phyloP scores from a whole-genome alignment of 345 rosid genomes.

The Lepidium africanum region DNA sequence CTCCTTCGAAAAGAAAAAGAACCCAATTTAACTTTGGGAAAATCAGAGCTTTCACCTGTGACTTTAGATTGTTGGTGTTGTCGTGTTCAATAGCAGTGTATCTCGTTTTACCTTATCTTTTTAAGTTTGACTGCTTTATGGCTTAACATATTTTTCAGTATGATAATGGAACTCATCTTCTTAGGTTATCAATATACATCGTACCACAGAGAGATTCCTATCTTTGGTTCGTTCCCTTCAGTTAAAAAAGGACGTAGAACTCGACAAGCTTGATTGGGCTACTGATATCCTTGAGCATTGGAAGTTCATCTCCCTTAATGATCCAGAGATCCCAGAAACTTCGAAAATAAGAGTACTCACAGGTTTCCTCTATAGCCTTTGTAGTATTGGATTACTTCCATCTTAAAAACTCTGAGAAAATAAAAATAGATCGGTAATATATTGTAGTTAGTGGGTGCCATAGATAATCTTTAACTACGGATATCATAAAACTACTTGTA shows the following conservation, averaged over 20 bases:
- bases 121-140: background rate
- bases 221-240: slow-evolving; percentile 53
- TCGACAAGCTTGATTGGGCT: slow-evolving; percentile 41
- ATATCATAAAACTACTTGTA: background rate
- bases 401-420: background rate
- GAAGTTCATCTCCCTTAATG: slow-evolving; percentile 21
- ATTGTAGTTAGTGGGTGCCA: background rate
- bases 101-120: slow-evolving; percentile 10
- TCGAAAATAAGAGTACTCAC: slow-evolving; percentile 58
- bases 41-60: background rate
- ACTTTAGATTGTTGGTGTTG: background rate
- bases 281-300: slow-evolving; percentile 39
- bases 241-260: slow-evolving; percentile 30
- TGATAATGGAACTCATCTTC: slow-evolving; percentile 10
- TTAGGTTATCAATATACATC: slow-evolving; percentile 69
- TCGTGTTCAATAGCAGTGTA: background rate
- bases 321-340: slow-evolving; percentile 30
- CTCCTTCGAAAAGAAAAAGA: background rate
- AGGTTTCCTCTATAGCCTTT: slow-evolving; percentile 36
- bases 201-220: slow-evolving; percentile 45
- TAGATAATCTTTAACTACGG: background rate
- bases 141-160: background rate
- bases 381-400: background rate
- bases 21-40: background rate
- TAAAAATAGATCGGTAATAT: background rate